Percentiles rank a stretch among this genome's conserved stretches.
phyloP scores from a whole-genome alignment of 345 rosid genomes.

The Gossypium bickii region DNA sequence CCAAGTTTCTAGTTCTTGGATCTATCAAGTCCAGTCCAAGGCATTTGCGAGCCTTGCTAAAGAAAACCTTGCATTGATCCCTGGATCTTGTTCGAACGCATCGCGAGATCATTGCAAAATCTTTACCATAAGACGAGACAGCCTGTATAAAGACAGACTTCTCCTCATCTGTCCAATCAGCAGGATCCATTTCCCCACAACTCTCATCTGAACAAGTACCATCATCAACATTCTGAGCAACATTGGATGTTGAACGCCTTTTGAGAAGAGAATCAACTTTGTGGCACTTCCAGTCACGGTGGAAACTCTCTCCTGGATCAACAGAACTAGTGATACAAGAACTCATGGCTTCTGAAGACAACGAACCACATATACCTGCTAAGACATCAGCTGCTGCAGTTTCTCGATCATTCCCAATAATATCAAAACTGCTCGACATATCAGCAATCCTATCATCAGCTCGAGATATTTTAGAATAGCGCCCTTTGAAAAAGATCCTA shows the following conservation, averaged over 20 bases:
- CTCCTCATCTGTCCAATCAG: constrained; percentile 93
- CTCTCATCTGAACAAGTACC: constrained; percentile 91
- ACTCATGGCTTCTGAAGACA: constrained; percentile 82
- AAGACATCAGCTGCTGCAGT: constrained; percentile 77
- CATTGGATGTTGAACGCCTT: constrained; percentile 48
- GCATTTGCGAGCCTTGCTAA: constrained; percentile 86
- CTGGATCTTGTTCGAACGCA: constrained; percentile 62
- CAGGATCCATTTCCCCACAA: constrained; percentile 75
- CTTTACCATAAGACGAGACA: constrained; percentile 69
- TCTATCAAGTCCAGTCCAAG: constrained; percentile 71
- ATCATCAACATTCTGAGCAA: constrained; percentile 57
- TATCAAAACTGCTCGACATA: constrained; percentile 44
- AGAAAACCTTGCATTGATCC: constrained; percentile 88
- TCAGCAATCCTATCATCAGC: constrained; percentile 44
- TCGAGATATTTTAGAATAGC: constrained; percentile 37
- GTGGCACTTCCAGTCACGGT: constrained; percentile 37
- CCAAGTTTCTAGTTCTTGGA: constrained; percentile 34
- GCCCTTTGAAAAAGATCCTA: constrained; percentile 40
- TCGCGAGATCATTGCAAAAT: constrained; percentile 73
- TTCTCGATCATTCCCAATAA: constrained; percentile 58
- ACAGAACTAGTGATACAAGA: constrained; percentile 70
- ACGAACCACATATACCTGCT: constrained; percentile 71
- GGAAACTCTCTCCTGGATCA: constrained; percentile 48
- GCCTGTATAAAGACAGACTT: constrained; percentile 71
- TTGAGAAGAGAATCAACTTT: constrained; percentile 40